Base-by-base conservation (phyloP, 2,329 filamentous ascomycete species). In the Fusarium stilboides region DNA sequence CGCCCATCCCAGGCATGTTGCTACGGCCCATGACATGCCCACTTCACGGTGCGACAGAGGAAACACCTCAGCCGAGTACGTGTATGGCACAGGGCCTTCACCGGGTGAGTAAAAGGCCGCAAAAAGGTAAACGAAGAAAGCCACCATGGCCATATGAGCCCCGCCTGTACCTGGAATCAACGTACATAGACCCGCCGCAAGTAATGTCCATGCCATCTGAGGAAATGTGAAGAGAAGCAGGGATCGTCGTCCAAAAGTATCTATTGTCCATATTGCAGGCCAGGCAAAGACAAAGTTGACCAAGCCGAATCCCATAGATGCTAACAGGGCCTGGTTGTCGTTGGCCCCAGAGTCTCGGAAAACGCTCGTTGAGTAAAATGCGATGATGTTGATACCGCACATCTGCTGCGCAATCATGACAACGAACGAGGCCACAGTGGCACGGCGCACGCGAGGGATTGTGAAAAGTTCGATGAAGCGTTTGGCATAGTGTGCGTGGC, bases 351-450 rank as follows among this genome's bases (percentile, higher is more conserved):
- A 86, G 1, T 90, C 77, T 33, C 77, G 72, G 72, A 90, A 90
- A 17, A 90, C 82, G 7, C 88, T 90, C 0, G 88, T 89, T 1
- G 88, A 91, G 78, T 94, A 94, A 77, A 94, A 94, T 1, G 91
- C 89, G 57, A 94, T 91, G 58, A 93, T 91, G 75, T 93, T 92
- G 77, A 92, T 86, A 52, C 80, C 86, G 71, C 89, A 91, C 86
- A 92, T 89, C 77, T 92, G 89, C 77, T 92, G 90, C 1, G 89
- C 89, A 72, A 92, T 89, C 93, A 97, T 97, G 70, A 95, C 92
- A 2, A 89, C 88, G 68, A 90, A 92, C 1, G 92, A 91, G 8
- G 93, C 93, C 31, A 92, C 84, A 5, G 90, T 94, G 4, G 94
- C 94, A 40, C 91, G 86, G 15, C 90, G 87, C 13, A 92, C 83